Conservation (phyloP, 2,329 filamentous ascomycete genomes). For the Phialophora expanda region DNA sequence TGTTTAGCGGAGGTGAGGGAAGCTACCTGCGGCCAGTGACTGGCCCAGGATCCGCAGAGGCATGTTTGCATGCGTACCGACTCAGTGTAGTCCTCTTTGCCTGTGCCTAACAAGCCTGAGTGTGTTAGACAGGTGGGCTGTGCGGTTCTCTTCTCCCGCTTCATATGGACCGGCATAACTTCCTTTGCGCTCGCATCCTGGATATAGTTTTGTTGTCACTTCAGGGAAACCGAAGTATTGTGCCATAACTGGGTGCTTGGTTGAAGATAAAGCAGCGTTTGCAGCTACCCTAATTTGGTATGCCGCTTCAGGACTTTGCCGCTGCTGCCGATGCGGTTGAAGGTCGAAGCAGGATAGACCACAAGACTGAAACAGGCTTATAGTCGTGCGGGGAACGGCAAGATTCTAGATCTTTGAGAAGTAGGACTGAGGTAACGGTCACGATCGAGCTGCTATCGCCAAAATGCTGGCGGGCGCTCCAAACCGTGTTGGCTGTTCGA, state of each 20-base stretch:
- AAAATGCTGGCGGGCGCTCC: not conserved
- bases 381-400: not conserved
- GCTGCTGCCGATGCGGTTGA: not conserved
- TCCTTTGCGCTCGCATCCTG: not conserved
- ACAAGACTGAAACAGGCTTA: not conserved
- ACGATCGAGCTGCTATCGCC: not conserved
- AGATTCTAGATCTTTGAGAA: not conserved
- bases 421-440: not conserved
- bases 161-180: not conserved
- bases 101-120: not conserved
- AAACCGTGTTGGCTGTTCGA: not conserved
- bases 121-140: not conserved
- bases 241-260: not conserved
- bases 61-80: not conserved
- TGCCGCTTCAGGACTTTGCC: not conserved
- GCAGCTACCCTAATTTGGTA: not conserved
- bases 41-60: not conserved
- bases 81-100: not conserved
- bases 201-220: too few relatives aligned
- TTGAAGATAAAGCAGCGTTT: not conserved
- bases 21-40: not conserved
- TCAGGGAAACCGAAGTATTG: not conserved
- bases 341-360: not conserved
- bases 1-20: not conserved
- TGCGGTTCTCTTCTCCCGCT: not conserved